Base-by-base conservation (phyloP, 257 asterid genomes). In the Eucommia ulmoides region DNA sequence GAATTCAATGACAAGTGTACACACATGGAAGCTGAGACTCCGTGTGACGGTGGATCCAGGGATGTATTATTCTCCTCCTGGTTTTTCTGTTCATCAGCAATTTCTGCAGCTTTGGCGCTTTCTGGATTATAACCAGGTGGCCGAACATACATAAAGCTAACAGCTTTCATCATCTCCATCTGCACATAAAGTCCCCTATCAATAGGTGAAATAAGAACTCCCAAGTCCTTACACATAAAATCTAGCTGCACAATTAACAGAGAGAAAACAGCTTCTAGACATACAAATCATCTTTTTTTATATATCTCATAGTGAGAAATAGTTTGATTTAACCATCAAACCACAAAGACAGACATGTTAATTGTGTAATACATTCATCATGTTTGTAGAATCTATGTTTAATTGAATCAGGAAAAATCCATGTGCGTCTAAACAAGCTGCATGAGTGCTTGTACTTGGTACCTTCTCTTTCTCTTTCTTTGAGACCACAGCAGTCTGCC, bases 161-260 rank as follows among this genome's bases (percentile, higher is more conserved):
- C 96, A 50, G 98, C 94, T 74, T 79, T 84, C 94, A 91, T 91
- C 87, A 81, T 73, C 76, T 91, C 98, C 71, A 91, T 60, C 98
- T 91, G 78, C 12, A 5, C 12, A 29, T 29, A 29, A 29, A 29
- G 38, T 29, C 12, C 7, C 38, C 8, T 29, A 29, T 29, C 38
- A 29, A 29, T 29, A 29, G 38, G 12, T 29, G n/a, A n/a, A n/a
- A n/a, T n/a, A n/a, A n/a, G n/a, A n/a, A n/a, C n/a, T n/a, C n/a
- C n/a, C n/a, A n/a, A n/a, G n/a, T n/a, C n/a, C n/a, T n/a, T n/a
- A n/a, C n/a, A n/a, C n/a, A n/a, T n/a, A n/a, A n/a, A n/a, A n/a
- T n/a, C n/a, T n/a, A n/a, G n/a, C n/a, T n/a, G n/a, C n/a, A n/a
- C n/a, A n/a, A n/a, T n/a, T n/a, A n/a, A n/a, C n/a, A n/a, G n/a